Percentiles rank a stretch among this genome's conserved stretches.
These are phyloP conservation scores for Fusarium penzigii DNA, from an alignment of 2,329 filamentous ascomycete species.

Conservation along the genomic window DNA sequence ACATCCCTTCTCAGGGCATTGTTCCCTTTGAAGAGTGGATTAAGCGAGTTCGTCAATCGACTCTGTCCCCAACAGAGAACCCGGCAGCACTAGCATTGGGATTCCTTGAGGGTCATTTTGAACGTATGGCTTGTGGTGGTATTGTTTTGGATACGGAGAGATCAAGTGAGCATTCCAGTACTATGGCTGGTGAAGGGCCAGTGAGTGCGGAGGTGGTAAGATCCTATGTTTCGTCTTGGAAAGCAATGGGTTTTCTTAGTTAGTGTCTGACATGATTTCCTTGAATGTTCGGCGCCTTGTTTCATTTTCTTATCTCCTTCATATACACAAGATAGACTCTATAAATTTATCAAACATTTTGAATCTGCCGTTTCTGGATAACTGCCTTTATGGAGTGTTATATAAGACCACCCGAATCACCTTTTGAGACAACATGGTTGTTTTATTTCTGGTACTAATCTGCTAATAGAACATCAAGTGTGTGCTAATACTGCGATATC, in stretches of 20 bases:
- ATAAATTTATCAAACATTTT: too few species aligned
- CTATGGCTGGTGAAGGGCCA: neutral
- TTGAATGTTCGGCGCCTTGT: too few species aligned
- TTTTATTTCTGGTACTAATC: too few species aligned
- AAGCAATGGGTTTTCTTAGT: neutral
- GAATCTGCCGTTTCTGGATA: too few species aligned
- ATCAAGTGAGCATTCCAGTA: neutral
- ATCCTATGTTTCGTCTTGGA: neutral
- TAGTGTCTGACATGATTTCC: neutral
- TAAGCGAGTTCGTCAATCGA: neutral
- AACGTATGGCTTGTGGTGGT: constrained; percentile 9
- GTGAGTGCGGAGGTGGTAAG: neutral
- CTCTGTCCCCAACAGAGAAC: neutral
- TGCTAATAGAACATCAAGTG: too few species aligned
- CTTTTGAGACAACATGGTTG: too few species aligned
- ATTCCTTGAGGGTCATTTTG: constrained; percentile 4
- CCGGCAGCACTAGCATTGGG: neutral
- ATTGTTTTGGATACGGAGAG: constrained; percentile 1
- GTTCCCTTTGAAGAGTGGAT: constrained; percentile 3
- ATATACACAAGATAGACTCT: too few species aligned
- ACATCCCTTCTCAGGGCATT: neutral
- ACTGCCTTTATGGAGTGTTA: too few species aligned
- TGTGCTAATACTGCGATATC: too few species aligned
- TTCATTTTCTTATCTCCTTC: too few species aligned
- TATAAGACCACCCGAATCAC: too few species aligned